Base-by-base conservation (phyloP, 495 filamentous ascomycete species). In the Cladorrhinum samala region DNA sequence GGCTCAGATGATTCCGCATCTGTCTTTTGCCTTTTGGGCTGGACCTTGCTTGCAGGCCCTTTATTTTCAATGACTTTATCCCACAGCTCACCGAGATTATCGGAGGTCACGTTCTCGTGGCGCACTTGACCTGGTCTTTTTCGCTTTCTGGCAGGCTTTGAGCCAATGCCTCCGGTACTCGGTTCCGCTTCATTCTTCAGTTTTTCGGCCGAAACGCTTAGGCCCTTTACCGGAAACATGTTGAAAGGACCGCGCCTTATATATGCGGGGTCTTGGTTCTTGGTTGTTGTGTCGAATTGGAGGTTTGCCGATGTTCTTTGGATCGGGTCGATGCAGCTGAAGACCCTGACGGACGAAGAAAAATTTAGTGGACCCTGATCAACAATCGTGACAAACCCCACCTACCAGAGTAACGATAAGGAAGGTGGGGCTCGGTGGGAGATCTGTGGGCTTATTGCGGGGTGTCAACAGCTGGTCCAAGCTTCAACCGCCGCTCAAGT, bases 161-260 rank as follows among this genome's bases (percentile, higher is more conserved):
- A 55, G n/a, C 60, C 27, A 11, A 47, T 55, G 50, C 30, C 16
- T 4, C 52, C 37, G 1, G 14, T 43, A 60, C 64, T 13, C 59
- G 60, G 24, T 62, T 81, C 76, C 24, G 70, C 77, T 71, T 96
- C 90, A 19, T 80, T 68, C 68, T 86, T 88, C 46, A 91, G 79
- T 43, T 72, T 73, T 58, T 81, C 77, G 48, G 83, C 77, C 54
- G 88, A 78, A 21, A 96, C 74, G 18, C 87, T 86, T 88, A 91
- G 95, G 55, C 92, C 93, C 57, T 87, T 87, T 49, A 96, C 91
- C 3, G 91, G 83, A 66, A 98, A 98, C 93, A 98, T 96, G 56
- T 16, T 54, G 54, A 9, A n/a, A n/a, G n/a, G n/a, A n/a, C n/a
- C n/a, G n/a, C n/a, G n/a, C n/a, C n/a, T n/a, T n/a, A n/a, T n/a